Base-by-base conservation (phyloP, 169 alveolate species). In the Eimeria brunetti region DNA sequence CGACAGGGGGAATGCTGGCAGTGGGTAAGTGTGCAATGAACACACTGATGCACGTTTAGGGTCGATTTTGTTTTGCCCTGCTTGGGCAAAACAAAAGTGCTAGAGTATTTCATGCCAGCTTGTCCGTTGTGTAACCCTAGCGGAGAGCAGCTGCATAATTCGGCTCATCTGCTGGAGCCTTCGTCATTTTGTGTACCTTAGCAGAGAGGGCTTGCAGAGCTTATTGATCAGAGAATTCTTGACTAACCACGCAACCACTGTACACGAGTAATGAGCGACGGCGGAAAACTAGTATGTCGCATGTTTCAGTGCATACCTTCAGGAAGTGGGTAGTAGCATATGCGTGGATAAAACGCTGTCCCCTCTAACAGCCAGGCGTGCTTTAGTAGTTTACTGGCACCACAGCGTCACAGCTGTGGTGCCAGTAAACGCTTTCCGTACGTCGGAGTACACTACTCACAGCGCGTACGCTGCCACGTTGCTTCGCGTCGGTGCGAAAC, bases 301-400 rank as follows among this genome's bases (percentile, higher is more conserved):
- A 41, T 46, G 44, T 44, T 44, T 4, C 60, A 44, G 3, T 49
- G 86, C 33, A 12, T 38, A 46, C 86, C 60, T 76, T 58, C 86
- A 76, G 86, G 86, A 49, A 76, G 86, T 76, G 86, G 22, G 86
- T 76, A 36, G 27, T 5, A 69, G 51, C 80, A 33, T 30, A 30
- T 14, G 80, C 49, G 51, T 69, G 80, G 51, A 36, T 11, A 14
- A 12, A 5, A 36, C 4, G 9, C 8, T 69, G n/a, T 16, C 51
- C 51, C 51, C 33, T 36, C n/a, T 51, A 69, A 36, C 6, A 14
- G 80, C 51, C 51, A 33, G 51, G 36, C 6, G 30, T 33, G 80
- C 18, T 33, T 33, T 69, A 1, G 27, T n/a, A 2, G 51, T 12
- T 12, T 30, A 11, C 36, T 69, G 46, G 51, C 80, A 33, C 51